A percentile compares a stretch with the other conserved stretches of the same genome.
phyloP scores from a whole-genome alignment of 306 rosid species.

The Morella rubra region DNA sequence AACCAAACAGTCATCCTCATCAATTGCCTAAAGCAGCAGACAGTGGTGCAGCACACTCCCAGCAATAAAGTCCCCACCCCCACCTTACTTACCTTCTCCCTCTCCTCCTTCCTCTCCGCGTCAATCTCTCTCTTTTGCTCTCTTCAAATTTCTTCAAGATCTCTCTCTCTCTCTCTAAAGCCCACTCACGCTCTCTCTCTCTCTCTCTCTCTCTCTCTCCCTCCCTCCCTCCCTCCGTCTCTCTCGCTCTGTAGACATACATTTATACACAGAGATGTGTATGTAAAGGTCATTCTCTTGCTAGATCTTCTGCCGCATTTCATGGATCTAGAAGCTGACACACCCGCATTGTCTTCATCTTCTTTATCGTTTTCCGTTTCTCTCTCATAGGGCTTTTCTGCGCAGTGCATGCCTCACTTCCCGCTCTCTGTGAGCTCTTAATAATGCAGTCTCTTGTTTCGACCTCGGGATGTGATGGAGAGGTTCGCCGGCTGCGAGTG shows the following conservation, averaged over 20 bases:
- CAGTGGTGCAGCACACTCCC: slow-evolving; percentile 31
- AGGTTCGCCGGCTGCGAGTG: slow-evolving; percentile 26
- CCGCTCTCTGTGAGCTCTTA: background rate
- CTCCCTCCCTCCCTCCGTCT: slow-evolving; percentile 8
- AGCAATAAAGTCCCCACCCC: slow-evolving; percentile 45
- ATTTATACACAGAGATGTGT: background rate
- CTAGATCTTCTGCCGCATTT: slow-evolving; percentile 62
- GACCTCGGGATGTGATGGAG: slow-evolving; percentile 20
- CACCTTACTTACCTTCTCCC: slow-evolving; percentile 12
- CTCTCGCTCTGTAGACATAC: background rate
- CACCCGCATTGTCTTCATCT: slow-evolving; percentile 34
- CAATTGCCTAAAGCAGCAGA: slow-evolving; percentile 18
- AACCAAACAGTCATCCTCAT: slow-evolving; percentile 27
- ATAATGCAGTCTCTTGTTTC: slow-evolving; percentile 37
- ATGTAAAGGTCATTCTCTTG: background rate
- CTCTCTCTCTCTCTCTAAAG: slow-evolving; percentile 14
- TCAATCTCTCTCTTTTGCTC: background rate
- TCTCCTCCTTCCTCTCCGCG: background rate
- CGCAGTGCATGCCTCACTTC: slow-evolving; percentile 8
- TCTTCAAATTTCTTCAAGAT: slow-evolving; percentile 14
- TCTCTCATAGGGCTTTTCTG: slow-evolving; percentile 59
- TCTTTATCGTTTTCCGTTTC: slow-evolving; percentile 14
- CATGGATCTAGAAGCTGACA: slow-evolving; percentile 57
- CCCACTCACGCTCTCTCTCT: slow-evolving; percentile 11
- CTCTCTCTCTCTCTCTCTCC: background rate